phyloP scores from a whole-genome alignment of 164 flowering plant species.

The Tetracentron sinense region DNA sequence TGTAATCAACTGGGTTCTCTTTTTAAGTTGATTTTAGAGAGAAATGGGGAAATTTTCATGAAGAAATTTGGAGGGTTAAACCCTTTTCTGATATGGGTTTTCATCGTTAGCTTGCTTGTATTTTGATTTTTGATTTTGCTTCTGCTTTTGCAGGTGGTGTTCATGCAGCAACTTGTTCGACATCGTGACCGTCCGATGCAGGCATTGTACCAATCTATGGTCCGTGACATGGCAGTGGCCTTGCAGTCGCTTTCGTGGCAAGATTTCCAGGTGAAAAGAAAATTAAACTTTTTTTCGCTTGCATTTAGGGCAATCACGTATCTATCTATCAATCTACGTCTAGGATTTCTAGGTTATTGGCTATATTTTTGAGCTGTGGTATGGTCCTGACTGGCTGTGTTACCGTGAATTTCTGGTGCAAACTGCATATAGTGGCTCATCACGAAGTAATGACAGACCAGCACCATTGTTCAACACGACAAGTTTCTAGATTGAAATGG shows the following conservation, averaged over 20 bases:
- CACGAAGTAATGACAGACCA: too few species aligned
- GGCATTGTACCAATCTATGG: constrained; percentile 91
- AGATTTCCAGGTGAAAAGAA: constrained; percentile 43
- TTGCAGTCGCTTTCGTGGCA: constrained; percentile 67
- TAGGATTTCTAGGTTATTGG: constrained; percentile 35
- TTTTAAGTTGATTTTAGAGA: too few species aligned
- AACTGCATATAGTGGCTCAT: too few species aligned
- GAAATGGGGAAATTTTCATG: too few species aligned
- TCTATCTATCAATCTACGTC: neutral
- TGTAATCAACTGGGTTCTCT: too few species aligned
- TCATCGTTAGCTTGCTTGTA: neutral
- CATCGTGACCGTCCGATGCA: constrained; percentile 92
- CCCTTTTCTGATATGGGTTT: neutral
- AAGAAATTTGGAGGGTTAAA: too few species aligned
- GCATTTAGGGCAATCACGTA: constrained; percentile 12
- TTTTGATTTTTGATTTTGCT: neutral
- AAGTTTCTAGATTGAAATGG: too few species aligned
- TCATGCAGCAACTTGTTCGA: constrained; percentile 86
- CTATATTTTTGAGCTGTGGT: too few species aligned
- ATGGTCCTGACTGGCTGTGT: too few species aligned
- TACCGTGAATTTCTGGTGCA: too few species aligned
- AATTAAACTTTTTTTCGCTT: constrained; percentile 7
- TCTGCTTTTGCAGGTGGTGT: constrained; percentile 73
- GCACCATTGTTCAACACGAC: too few species aligned
- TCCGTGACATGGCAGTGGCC: constrained; percentile 96